Evolutionary conservation across 768 basidiomycete species (phyloP), one percentile per base, ranked within the genome.

Genomic region (Lactarius akahatsu): DNA sequence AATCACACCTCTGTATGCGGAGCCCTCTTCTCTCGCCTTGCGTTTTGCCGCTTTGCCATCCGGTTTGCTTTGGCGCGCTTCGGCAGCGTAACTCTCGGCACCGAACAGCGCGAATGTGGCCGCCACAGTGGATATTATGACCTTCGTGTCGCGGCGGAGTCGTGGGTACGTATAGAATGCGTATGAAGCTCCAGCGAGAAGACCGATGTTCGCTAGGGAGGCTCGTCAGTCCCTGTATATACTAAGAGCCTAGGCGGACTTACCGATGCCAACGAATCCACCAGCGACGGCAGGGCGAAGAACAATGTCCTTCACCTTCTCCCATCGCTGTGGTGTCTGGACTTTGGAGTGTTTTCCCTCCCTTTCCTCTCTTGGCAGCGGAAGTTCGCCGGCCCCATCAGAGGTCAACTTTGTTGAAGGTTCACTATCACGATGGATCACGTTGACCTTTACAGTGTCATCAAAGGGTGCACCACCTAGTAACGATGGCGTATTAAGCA

Each of bases 251-350:
- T 13, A 61, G 54, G 36, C 32, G 36, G 9, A 78, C 83, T 20
- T 69, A 90, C 90, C 81, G 55, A 92, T 73, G 52, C 90, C 90
- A 67, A 92, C 70, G 34, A 91, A 77, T 52, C 91, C 90, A 32
- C 91, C 88, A 11, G 87, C 86, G 59, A 89, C 84, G 30, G 85
- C 85, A 16, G 90, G 90, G 34, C 84, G 81, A 65, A 91, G 77
- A 30, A 91, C 71, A 70, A 82, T 80, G 34, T 82, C 76, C 69
- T 85, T 86, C 4, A 82, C 75, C 30, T 79, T 69, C 10, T 80
- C 76, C 83, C 83, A 88, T 13, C 85, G 70, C 63, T 86, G 80
- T 60, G 77, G 73, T 34, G 82, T 81, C 73, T 88, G 85, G 36
- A 81, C 80, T 66, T 83, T 80, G 5, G 76, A 58, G 30, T 75